These are phyloP conservation scores for Inga leiocalycina DNA, from an alignment of 306 rosid genomes.

Conservation along the genomic window DNA sequence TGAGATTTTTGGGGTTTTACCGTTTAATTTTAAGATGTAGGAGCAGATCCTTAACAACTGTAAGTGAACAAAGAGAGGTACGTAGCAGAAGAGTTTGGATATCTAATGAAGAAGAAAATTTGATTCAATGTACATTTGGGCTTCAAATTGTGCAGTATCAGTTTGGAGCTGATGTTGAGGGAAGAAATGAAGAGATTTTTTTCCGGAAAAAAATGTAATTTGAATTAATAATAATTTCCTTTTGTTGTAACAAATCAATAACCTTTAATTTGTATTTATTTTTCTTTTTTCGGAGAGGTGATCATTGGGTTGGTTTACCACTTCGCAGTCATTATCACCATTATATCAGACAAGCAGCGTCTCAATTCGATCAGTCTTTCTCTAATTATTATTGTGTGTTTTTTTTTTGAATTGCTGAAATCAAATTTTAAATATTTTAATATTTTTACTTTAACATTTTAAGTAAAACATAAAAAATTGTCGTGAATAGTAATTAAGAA, in stretches of 20 bases:
- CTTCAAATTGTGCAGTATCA: constrained; percentile 4
- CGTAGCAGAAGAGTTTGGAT: not conserved
- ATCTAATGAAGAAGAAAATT: constrained; percentile 22
- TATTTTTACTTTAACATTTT: no score
- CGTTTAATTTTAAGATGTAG: not conserved
- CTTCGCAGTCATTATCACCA: no score
- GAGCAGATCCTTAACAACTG: constrained; percentile 39
- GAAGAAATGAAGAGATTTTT: constrained; percentile 41
- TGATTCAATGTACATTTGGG: constrained; percentile 40
- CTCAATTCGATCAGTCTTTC: no score
- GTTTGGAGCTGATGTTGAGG: constrained; percentile 29
- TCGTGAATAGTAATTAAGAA: no score
- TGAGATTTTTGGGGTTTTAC: constrained; percentile 5
- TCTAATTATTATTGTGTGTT: no score
- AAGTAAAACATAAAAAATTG: no score
- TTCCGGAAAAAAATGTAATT: constrained; percentile 9
- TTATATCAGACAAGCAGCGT: no score
- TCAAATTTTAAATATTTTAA: no score
- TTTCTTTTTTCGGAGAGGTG: no score
- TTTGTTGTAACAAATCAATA: not conserved
- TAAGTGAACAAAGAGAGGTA: constrained; percentile 37
- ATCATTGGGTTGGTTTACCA: no score
- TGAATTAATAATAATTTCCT: not conserved
- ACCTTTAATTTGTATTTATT: not conserved
- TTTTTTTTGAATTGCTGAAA: no score